These are phyloP conservation scores for Backusella circina DNA, from an alignment of 192 early-diverging fungal species.

Conservation along the genomic window DNA sequence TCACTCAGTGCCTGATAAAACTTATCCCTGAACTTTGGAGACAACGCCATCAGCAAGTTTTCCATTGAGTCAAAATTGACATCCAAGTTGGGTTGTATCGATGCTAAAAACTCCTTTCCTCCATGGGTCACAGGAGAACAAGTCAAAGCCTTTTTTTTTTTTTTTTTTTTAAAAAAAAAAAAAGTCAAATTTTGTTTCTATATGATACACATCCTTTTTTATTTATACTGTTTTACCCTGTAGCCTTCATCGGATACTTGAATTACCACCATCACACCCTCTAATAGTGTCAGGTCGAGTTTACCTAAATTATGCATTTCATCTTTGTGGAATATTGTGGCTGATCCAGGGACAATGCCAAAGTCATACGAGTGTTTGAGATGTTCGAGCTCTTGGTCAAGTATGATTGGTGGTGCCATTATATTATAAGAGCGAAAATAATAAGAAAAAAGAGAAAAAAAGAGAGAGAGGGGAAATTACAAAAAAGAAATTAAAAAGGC, in stretches of 20 bases:
- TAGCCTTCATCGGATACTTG: conserved; percentile 19
- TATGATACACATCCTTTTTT: too few relatives aligned
- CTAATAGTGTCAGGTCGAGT: conserved; percentile 19
- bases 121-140: background rate
- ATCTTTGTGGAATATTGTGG: conserved; percentile 15
- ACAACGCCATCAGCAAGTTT: conserved; percentile 26
- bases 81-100: conserved; percentile 5
- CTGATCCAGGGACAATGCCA: conserved; percentile 24
- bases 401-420: background rate
- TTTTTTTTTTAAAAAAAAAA: background rate
- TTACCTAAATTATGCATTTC: conserved; percentile 2
- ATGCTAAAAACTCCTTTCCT: background rate
- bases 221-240: conserved; percentile 21
- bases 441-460: background rate
- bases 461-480: background rate
- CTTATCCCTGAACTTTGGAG: conserved; percentile 30
- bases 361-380: conserved; percentile 12
- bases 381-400: conserved; percentile 6
- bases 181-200: too few relatives aligned
- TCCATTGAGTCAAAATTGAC: conserved; percentile 41
- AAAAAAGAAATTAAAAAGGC: background rate
- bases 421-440: background rate
- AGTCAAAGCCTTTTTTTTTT: conserved; percentile 4
- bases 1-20: conserved; percentile 32
- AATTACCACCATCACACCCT: conserved; percentile 16